Conservation (phyloP, 768 basidiomycete genomes). For the Mycena kentingensis region DNA sequence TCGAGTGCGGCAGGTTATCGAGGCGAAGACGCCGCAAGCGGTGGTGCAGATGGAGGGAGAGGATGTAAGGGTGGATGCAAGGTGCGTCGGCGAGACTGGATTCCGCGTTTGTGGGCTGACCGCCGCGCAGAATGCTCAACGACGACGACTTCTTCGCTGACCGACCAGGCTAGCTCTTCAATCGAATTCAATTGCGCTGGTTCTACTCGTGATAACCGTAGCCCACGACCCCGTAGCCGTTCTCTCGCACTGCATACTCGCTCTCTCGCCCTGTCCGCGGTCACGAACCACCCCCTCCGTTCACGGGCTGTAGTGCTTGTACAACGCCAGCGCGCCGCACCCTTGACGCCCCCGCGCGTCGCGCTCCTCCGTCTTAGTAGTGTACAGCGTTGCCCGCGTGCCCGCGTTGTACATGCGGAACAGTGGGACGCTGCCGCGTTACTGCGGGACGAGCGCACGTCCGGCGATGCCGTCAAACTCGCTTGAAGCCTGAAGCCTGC, state of each 20-base stretch:
- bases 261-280: not conserved
- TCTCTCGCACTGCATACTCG: not conserved
- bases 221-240: not conserved
- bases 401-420: not conserved
- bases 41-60: constrained; percentile 88
- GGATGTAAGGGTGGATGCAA: constrained; percentile 82
- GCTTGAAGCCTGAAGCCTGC: too few species aligned
- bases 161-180: too few species aligned
- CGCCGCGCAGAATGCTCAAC: constrained; percentile 75
- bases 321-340: not conserved
- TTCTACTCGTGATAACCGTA: not conserved
- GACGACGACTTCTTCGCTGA: constrained; percentile 50
- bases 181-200: too few species aligned
- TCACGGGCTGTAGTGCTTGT: not conserved
- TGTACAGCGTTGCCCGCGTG: not conserved
- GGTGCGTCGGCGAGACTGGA: constrained; percentile 51
- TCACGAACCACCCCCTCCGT: constrained; percentile 3
- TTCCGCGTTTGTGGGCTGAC: not conserved
- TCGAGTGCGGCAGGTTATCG: constrained; percentile 65
- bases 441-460: not conserved
- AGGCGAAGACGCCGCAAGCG: too few species aligned
- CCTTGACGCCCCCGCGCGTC: not conserved
- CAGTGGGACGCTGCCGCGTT: not conserved
- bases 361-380: not conserved
- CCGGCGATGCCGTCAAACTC: not conserved